phyloP scores from a whole-genome alignment of 2,329 filamentous ascomycete genomes.

The Penicillium sp. region DNA sequence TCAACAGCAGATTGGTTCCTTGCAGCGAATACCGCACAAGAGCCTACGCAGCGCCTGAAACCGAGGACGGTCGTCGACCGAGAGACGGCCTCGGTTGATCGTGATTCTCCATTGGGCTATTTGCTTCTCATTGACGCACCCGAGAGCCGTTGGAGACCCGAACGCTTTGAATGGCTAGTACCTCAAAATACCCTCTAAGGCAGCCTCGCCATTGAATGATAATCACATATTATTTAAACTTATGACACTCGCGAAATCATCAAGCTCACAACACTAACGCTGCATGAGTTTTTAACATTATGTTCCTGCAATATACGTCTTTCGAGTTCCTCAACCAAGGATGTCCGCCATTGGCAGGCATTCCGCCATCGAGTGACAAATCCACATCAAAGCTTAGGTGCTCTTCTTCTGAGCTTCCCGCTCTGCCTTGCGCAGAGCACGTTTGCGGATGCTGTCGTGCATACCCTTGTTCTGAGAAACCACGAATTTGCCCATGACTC shows the following conservation, averaged over 20 bases:
- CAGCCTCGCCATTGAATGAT: constrained; percentile 23
- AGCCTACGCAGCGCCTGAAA: background rate
- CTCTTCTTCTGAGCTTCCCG: constrained; percentile 65
- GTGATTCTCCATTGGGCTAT: constrained; percentile 61
- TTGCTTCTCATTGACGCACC: constrained; percentile 52
- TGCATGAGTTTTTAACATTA: background rate
- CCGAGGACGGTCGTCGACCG: constrained; percentile 40
- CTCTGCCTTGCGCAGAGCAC: constrained; percentile 80
- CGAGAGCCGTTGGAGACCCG: constrained; percentile 20
- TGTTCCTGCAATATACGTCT: background rate
- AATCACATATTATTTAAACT: background rate
- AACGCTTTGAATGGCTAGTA: constrained; percentile 29
- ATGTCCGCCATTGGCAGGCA: background rate
- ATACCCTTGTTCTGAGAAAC: constrained; percentile 64
- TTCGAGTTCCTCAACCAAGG: background rate
- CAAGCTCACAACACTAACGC: background rate
- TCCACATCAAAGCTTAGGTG: constrained; percentile 21
- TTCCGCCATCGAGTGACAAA: background rate
- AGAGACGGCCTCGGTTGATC: constrained; percentile 53
- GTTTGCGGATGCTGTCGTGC: constrained; percentile 78
- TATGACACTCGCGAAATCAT: constrained; percentile 1
- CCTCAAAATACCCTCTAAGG: too few relatives aligned
- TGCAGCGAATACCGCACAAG: too few relatives aligned
- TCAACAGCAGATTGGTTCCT: too few relatives aligned
- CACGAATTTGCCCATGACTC: constrained; percentile 57